phyloP scores from a whole-genome alignment of 257 asterid species.

The Lycium barbarum region DNA sequence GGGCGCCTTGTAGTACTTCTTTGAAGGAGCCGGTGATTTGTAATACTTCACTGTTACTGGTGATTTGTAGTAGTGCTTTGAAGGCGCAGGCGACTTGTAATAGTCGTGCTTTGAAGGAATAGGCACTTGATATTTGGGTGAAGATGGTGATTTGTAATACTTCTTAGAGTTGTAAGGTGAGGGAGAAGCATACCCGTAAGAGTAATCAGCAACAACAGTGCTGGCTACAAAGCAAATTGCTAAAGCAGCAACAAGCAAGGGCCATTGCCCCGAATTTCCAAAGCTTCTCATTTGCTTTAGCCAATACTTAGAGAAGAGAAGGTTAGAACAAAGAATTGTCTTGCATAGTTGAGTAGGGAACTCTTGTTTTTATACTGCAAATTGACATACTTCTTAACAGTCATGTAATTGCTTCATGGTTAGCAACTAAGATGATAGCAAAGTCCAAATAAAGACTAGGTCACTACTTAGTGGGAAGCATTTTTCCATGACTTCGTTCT shows the following conservation, averaged over 20 bases:
- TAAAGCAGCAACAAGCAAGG: background rate
- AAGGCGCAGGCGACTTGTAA: background rate
- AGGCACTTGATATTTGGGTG: background rate
- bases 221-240: background rate
- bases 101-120: background rate
- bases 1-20: background rate
- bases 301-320: background rate
- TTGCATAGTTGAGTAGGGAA: background rate
- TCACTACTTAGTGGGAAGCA: background rate
- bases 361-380: background rate
- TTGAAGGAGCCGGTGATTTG: background rate
- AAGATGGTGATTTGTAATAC: background rate
- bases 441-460: background rate
- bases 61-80: background rate
- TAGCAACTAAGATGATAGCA: slow-evolving; percentile 9
- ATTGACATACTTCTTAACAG: background rate
- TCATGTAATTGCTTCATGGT: background rate
- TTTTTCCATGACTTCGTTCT: background rate
- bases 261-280: background rate
- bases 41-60: background rate
- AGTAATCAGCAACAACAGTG: slow-evolving; percentile 9
- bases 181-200: background rate
- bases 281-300: background rate
- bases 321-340: background rate
- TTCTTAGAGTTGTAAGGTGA: background rate